Evolutionary conservation across 1,284 basidiomycete species (phyloP).

Genomic region (Malassezia nana): DNA sequence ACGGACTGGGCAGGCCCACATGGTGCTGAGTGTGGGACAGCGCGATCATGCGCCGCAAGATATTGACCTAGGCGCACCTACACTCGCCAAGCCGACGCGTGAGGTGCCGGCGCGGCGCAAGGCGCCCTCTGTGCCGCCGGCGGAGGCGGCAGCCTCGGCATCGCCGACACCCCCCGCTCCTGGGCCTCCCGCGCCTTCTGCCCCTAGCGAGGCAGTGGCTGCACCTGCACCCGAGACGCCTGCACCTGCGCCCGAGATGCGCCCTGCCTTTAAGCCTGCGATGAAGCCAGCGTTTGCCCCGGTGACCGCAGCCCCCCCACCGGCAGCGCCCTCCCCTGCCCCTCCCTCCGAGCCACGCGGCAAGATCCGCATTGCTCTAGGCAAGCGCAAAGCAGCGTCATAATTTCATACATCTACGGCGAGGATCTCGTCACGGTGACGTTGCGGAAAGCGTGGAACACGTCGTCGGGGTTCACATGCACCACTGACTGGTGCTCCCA

Average conservation of each 20-base stretch:
- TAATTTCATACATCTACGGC: conserved; percentile 3
- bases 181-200: not conserved
- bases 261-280: conserved; percentile 3
- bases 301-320: not conserved
- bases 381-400: conserved; percentile 12
- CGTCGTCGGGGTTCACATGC: not conserved
- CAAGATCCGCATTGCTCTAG: conserved; percentile 12
- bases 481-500: conserved; percentile 15
- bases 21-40: conserved; percentile 45
- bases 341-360: conserved; percentile 10
- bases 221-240: conserved; percentile 1
- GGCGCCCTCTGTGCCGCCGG: not conserved
- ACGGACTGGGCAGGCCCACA: conserved; percentile 44
- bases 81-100: not conserved
- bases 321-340: not conserved
- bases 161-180: not conserved
- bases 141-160: not conserved
- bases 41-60: conserved; percentile 38
- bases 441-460: conserved; percentile 10
- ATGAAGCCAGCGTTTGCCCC: conserved; percentile 16
- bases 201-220: not conserved
- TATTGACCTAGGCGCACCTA: conserved; percentile 21
- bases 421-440: conserved; percentile 6
- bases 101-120: not conserved
- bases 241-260: not conserved